Base-by-base conservation (phyloP, 495 filamentous ascomycete genomes). In the Collariella sp. region DNA sequence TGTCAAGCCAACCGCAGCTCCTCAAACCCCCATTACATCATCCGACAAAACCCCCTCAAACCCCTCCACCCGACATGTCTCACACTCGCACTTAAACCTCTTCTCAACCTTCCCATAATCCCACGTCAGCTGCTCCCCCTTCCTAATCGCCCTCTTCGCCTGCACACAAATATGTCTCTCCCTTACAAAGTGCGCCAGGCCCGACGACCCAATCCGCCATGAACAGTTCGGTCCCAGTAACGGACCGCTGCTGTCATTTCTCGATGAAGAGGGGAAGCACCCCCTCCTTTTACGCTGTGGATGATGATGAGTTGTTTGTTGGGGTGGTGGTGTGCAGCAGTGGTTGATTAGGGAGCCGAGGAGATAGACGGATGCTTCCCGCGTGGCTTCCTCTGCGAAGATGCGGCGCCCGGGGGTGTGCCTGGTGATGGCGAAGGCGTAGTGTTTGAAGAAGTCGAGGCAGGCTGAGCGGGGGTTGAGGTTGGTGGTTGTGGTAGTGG, bases 301-400 rank as follows among this genome's bases (percentile, higher is more conserved):
- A n/a, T n/a, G n/a, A n/a, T n/a, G n/a, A n/a, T n/a, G n/a, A n/a
- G n/a, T n/a, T n/a, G n/a, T n/a, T n/a, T n/a, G n/a, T n/a, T n/a
- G 5, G 2, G 49, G n/a, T 13, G 19, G 11, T 1, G 52, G 58
- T 11, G 55, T 58, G 57, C 67, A 69, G 61, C 65, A 60, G 59
- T 69, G 67, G 57, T 69, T 69, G 48, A 69, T 52, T 12, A 69
- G 59, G 19, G 60, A 62, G 11, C 55, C 61, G 29, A 69, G 61
- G 9, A 69, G 57, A 54, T 67, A 69, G 35, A 69, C 29, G 33
- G 48, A 56, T 0, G 64, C 66, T 20, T 58, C 47, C n/a, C 42
- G 18, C 5, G 53, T 46, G 15, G 38, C 23, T 2, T 29, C 22
- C 2, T 19, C 43, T 0, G 33, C 12, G 19, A 10, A 4, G 39